phyloP scores from a whole-genome alignment of 306 rosid genomes.

The Quercus mongolica region DNA sequence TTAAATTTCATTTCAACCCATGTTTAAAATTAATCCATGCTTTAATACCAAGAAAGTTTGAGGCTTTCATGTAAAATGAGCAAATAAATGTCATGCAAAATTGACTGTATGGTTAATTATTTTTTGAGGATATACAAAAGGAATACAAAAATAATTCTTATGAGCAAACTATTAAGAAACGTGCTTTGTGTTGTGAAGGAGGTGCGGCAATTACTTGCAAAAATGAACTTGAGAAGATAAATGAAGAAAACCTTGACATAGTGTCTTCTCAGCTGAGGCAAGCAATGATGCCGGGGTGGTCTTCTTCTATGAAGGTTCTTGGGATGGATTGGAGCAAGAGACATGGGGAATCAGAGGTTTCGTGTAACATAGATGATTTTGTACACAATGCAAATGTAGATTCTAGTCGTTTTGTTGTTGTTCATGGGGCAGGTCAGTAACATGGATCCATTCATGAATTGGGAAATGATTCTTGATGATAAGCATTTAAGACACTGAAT shows the following conservation, averaged over 20 bases:
- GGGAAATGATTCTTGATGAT: background rate
- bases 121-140: background rate
- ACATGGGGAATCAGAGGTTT: slow-evolving; percentile 49
- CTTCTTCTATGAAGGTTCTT: slow-evolving; percentile 46
- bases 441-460: slow-evolving; percentile 5
- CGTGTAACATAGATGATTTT: slow-evolving; percentile 44
- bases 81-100: background rate
- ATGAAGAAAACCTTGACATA: slow-evolving; percentile 61
- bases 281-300: slow-evolving; percentile 40
- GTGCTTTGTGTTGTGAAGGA: slow-evolving; percentile 39
- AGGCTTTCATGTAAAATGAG: background rate
- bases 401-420: slow-evolving; percentile 63
- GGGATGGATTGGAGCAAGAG: slow-evolving; percentile 98
- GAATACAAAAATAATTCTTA: background rate
- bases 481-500: background rate
- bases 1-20: background rate
- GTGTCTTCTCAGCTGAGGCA: slow-evolving; percentile 79
- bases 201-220: slow-evolving; percentile 95
- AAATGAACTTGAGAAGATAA: slow-evolving; percentile 73
- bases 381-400: slow-evolving; percentile 33
- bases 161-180: background rate
- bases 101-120: background rate
- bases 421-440: slow-evolving; percentile 94
- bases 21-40: background rate
- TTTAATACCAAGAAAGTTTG: background rate